Conservation (phyloP, 192 early-diverging fungal species). For the Oehlia diaphana region DNA sequence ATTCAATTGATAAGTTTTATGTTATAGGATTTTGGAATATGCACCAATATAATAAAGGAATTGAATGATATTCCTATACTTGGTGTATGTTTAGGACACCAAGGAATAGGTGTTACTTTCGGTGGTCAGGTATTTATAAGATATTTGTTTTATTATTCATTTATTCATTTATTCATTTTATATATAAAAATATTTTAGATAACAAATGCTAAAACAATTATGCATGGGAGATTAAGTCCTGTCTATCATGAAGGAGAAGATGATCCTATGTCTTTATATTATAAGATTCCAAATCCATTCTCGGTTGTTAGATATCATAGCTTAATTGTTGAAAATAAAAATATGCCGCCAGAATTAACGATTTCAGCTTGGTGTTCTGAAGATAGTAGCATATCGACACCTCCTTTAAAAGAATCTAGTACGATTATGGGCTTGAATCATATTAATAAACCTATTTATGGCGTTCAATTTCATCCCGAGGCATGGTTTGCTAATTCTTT, state of each 20-base stretch:
- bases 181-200: constrained; percentile 42
- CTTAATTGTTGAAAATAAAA: constrained; percentile 63
- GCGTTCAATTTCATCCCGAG: constrained; percentile 97
- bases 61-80: constrained; percentile 67
- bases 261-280: constrained; percentile 49
- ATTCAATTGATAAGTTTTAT: too few species aligned
- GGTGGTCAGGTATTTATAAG: constrained; percentile 56
- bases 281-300: constrained; percentile 63
- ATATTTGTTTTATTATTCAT: neutral
- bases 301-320: constrained; percentile 90
- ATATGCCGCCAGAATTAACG: constrained; percentile 58
- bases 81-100: constrained; percentile 94
- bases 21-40: constrained; percentile 79
- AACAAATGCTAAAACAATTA: constrained; percentile 61
- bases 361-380: constrained; percentile 64
- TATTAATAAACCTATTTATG: constrained; percentile 66
- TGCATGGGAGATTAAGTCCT: constrained; percentile 81
- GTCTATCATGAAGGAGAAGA: constrained; percentile 39
- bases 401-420: constrained; percentile 19
- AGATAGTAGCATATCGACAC: constrained; percentile 27
- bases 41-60: constrained; percentile 55
- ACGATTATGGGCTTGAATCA: constrained; percentile 86
- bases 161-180: neutral
- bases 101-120: constrained; percentile 74
- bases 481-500: constrained; percentile 30